Evolutionary conservation across 2,329 filamentous ascomycete genomes (phyloP).

Genomic region (Claviceps quebecensis): DNA sequence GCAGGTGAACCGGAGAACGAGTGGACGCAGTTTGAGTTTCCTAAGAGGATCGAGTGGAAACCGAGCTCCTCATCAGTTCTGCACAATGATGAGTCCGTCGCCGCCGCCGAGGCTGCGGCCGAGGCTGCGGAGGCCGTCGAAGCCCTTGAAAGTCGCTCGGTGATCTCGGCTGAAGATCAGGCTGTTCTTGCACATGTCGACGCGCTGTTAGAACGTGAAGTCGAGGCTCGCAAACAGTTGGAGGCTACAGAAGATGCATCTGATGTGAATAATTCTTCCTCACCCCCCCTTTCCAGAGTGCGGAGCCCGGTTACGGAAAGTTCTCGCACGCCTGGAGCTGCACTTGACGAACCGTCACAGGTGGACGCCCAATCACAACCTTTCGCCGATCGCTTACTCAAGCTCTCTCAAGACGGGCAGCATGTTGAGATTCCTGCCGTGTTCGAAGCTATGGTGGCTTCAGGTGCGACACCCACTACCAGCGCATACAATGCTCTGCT

Average conservation of each 20-base stretch:
- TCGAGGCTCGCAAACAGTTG: constrained; percentile 38
- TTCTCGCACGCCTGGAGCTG: constrained; percentile 29
- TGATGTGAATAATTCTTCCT: constrained; percentile 21
- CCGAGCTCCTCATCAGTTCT: constrained; percentile 40
- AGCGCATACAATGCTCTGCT: constrained; percentile 87
- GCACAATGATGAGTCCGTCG: constrained; percentile 42
- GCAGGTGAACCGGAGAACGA: constrained; percentile 55
- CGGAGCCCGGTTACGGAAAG: constrained; percentile 28
- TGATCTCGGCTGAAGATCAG: constrained; percentile 32
- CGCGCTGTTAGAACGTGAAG: constrained; percentile 69
- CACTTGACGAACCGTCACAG: constrained; percentile 46
- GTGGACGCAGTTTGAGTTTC: constrained; percentile 86
- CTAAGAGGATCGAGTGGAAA: constrained; percentile 83
- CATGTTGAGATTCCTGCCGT: constrained; percentile 81
- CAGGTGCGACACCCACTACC: constrained; percentile 66
- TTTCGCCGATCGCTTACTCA: constrained; percentile 66
- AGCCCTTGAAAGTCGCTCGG: constrained; percentile 23
- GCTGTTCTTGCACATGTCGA: constrained; percentile 68
- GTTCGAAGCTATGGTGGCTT: constrained; percentile 79
- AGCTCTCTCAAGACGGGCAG: constrained; percentile 55
- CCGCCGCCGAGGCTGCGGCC: constrained; percentile 14
- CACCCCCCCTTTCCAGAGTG: constrained; percentile 25
- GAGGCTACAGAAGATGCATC: constrained; percentile 31
- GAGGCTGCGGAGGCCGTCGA: constrained; percentile 19
- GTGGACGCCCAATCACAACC: constrained; percentile 49